Percentiles rank a stretch among this genome's conserved stretches.
These are phyloP conservation scores for Hypomontagnella submonticulosa DNA, from an alignment of 495 filamentous ascomycete genomes.

Conservation along the genomic window DNA sequence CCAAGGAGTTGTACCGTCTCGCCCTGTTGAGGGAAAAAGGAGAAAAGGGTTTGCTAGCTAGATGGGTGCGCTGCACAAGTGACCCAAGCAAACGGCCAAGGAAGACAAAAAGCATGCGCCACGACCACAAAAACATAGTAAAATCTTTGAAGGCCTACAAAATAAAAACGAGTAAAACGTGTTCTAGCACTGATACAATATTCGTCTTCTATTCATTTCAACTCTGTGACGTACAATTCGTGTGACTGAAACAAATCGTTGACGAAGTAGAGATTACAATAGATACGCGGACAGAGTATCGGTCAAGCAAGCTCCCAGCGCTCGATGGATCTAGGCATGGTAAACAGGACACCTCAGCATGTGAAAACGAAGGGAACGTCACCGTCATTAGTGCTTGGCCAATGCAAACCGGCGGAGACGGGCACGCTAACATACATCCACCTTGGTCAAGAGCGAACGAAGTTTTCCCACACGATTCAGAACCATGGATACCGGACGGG, in stretches of 20 bases:
- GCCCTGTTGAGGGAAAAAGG: slow-evolving; percentile 23
- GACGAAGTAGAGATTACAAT: slow-evolving; percentile 1
- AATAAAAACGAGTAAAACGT: slow-evolving; percentile 47
- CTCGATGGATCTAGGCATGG: neutral
- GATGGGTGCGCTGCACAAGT: slow-evolving; percentile 28
- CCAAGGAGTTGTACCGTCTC: slow-evolving; percentile 25
- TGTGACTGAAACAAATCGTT: slow-evolving; percentile 8
- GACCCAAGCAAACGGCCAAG: slow-evolving; percentile 24
- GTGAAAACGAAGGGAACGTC: slow-evolving; percentile 25
- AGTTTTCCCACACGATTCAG: slow-evolving; percentile 7
- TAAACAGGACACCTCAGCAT: slow-evolving; percentile 10
- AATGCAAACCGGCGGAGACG: slow-evolving; percentile 33
- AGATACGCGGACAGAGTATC: slow-evolving; percentile 1
- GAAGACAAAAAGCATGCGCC: slow-evolving; percentile 45
- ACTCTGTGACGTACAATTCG: slow-evolving; percentile 12
- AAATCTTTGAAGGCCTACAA: slow-evolving; percentile 44
- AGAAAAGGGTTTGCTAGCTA: slow-evolving; percentile 32
- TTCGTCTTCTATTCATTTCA: slow-evolving; percentile 14
- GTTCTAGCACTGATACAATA: slow-evolving; percentile 10
- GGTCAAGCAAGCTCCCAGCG: slow-evolving; percentile 13
- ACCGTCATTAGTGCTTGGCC: slow-evolving; percentile 27
- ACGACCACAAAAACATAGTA: slow-evolving; percentile 47
- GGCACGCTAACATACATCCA: slow-evolving; percentile 28
- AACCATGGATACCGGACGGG: slow-evolving; percentile 24
- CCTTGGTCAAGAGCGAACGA: slow-evolving; percentile 15